Base-by-base conservation (phyloP, 192 early-diverging fungal species). In the Podila verticillata region DNA sequence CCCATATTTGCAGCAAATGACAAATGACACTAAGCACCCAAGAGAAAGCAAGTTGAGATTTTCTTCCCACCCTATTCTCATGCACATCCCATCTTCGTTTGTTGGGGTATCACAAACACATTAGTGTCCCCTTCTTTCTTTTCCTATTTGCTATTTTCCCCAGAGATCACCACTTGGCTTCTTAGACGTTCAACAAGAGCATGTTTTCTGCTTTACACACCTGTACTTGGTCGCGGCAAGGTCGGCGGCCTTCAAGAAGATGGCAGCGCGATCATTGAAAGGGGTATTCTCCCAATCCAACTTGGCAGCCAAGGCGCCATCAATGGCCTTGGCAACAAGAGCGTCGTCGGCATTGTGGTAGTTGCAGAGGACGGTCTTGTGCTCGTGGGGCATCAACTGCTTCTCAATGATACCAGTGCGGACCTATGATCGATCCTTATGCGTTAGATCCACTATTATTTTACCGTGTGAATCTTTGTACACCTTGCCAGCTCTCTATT, bases 211-310 rank as follows among this genome's bases (percentile, higher is more conserved):
- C 39, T 44, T 51, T 35, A 13, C 56, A 70, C 94, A 96, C 78
- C 95, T 90, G 88, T 99, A 96, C 85, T 99, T 99, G 74, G 81
- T 85, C 24, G 94, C 62, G 10, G 96, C 81, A 63, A 99, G 84
- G 82, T 99, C 97, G 63, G 97, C 97, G 12, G 97, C 96, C 85
- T 97, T 96, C 81, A 99, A 86, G 87, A 99, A 97, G 82, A 99
- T 95, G 57, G 96, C 93, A 73, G 92, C 91, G 66, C 97, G 95
- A 73, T 98, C 97, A 82, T 90, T 93, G 85, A 97, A 93, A 22
- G 95, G 95, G 88, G 97, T 91, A 57, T 90, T 85, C 84, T 97
- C 97, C 97, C 97, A 99, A 44, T 85, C 87, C 65, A 87, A 83
- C 85, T 96, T 95, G 62, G 94, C 96, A 24, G 75, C 85, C 61